Conservation (phyloP, 495 filamentous ascomycete species). For the Neurospora tetraspora region DNA sequence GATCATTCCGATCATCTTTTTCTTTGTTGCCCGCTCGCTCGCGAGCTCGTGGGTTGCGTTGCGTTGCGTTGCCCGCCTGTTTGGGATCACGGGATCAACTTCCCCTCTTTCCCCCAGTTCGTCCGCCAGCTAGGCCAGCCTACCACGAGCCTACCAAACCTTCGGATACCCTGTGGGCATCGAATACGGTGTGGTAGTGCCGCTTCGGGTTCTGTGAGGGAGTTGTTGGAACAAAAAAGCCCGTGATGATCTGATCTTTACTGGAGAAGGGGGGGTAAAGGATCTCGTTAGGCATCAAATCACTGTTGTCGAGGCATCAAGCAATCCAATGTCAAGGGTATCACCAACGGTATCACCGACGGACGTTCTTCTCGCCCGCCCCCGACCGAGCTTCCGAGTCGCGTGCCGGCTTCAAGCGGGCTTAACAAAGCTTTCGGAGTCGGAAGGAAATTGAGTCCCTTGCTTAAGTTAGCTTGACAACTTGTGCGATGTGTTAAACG, state of each 20-base stretch:
- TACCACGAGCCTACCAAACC: not conserved
- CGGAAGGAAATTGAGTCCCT: not conserved
- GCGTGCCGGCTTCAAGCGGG: not conserved
- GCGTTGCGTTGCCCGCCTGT: not conserved
- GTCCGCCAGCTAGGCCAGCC: too few species aligned
- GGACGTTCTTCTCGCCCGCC: not conserved
- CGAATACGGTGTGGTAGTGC: not conserved
- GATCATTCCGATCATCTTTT: not conserved
- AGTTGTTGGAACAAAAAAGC: not conserved
- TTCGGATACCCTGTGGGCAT: not conserved
- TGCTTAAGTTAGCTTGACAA: not conserved
- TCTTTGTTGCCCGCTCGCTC: not conserved
- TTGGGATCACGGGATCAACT: not conserved
- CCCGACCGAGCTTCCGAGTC: not conserved
- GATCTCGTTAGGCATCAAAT: not conserved
- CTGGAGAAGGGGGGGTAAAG: not conserved
- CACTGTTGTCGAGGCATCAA: not conserved
- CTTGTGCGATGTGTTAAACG: not conserved
- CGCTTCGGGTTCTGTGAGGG: not conserved
- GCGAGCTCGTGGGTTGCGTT: too few species aligned
- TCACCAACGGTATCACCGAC: not conserved
- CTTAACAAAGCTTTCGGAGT: not conserved
- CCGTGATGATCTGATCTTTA: not conserved
- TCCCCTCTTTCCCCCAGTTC: not conserved
- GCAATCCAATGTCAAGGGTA: not conserved